Evolutionary conservation across 345 rosid genomes (phyloP).

Genomic region (Clausena lansium): DNA sequence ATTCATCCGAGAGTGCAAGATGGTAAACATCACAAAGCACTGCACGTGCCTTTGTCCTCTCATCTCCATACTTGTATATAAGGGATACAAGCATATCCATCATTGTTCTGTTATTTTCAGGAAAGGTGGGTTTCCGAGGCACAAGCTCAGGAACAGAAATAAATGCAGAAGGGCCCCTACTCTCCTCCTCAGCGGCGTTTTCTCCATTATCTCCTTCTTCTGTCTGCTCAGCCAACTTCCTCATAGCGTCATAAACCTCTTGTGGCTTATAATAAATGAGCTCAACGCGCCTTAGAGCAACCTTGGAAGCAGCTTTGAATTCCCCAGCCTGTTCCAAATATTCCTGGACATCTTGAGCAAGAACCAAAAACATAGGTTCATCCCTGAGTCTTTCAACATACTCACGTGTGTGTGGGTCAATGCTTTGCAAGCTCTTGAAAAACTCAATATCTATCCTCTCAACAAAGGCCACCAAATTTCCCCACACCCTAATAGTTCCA

Average conservation of each 20-base stretch:
- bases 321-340: slow-evolving; percentile 68
- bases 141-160: slow-evolving; percentile 73
- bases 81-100: slow-evolving; percentile 87
- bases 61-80: slow-evolving; percentile 89
- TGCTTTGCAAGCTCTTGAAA: slow-evolving; percentile 93
- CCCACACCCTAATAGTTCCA: slow-evolving; percentile 82
- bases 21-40: slow-evolving; percentile 96
- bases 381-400: slow-evolving; percentile 85
- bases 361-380: slow-evolving; percentile 78
- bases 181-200: slow-evolving; percentile 56
- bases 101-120: slow-evolving; percentile 80
- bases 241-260: slow-evolving; percentile 94
- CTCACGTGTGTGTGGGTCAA: slow-evolving; percentile 93
- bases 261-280: slow-evolving; percentile 90
- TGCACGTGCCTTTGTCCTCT: slow-evolving; percentile 95
- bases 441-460: slow-evolving; percentile 88
- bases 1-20: slow-evolving; percentile 82
- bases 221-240: slow-evolving; percentile 72
- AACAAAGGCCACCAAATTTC: slow-evolving; percentile 81
- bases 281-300: slow-evolving; percentile 76
- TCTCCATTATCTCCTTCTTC: slow-evolving; percentile 48
- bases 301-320: slow-evolving; percentile 79
- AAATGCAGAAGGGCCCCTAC: slow-evolving; percentile 65
- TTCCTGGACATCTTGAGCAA: slow-evolving; percentile 89
- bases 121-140: slow-evolving; percentile 84